phyloP scores from a whole-genome alignment of 352 stramenopile species.

The Phytophthora colocasiae region DNA sequence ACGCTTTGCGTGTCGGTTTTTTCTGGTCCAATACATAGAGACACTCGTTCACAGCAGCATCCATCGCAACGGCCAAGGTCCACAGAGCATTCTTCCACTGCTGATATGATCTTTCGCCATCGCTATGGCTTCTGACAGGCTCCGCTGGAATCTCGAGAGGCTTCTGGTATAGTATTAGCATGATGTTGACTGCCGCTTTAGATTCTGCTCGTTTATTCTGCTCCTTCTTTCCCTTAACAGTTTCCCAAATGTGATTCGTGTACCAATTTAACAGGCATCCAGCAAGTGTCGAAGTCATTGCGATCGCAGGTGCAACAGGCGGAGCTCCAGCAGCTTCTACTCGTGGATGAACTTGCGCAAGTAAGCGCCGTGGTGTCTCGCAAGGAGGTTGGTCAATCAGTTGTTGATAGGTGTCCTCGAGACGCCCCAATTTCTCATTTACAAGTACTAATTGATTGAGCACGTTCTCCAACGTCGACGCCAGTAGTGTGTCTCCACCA shows the following conservation, averaged over 20 bases:
- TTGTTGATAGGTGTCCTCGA: too few species aligned
- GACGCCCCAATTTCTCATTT: too few species aligned
- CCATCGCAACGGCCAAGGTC: neutral
- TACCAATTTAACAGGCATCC: constrained; percentile 10
- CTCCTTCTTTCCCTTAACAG: constrained; percentile 12
- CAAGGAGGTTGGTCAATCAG: too few species aligned
- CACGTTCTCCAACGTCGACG: too few species aligned
- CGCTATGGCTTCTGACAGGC: neutral
- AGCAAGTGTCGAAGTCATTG: neutral
- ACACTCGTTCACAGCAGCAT: neutral
- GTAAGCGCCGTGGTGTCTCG: too few species aligned
- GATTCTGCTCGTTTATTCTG: neutral
- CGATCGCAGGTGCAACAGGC: neutral
- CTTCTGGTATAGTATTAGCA: neutral
- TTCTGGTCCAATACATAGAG: neutral
- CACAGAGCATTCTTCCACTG: neutral
- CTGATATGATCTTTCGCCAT: neutral
- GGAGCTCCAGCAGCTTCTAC: too few species aligned
- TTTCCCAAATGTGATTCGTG: constrained; percentile 11
- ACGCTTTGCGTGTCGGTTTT: neutral
- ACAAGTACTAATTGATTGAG: too few species aligned
- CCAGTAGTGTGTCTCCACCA: too few species aligned
- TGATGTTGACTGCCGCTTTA: neutral
- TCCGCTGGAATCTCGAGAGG: neutral
- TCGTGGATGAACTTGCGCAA: too few species aligned